Percentiles rank a stretch among this genome's conserved stretches.
These are phyloP conservation scores for Rhizophora apiculata DNA, from an alignment of 345 rosid species.

Conservation along the genomic window DNA sequence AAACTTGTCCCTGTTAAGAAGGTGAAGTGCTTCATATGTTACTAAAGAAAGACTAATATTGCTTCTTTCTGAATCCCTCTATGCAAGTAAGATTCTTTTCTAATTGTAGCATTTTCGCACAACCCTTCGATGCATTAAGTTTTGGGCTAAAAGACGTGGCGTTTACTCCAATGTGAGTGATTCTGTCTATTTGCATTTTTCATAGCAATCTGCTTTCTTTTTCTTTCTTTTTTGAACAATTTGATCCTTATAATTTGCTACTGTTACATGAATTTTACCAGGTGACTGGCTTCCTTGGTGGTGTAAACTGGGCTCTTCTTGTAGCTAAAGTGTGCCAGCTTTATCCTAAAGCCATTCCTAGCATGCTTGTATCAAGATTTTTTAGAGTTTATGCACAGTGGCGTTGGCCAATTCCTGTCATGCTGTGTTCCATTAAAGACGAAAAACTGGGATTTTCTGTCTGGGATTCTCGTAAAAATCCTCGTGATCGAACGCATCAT, in stretches of 20 bases:
- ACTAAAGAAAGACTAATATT: no score
- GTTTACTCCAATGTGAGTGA: conserved; percentile 69
- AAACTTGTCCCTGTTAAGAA: conserved; percentile 24
- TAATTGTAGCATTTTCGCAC: conserved; percentile 55
- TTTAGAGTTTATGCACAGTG: conserved; percentile 66
- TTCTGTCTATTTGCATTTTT: neutral
- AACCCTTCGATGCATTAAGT: conserved; percentile 58
- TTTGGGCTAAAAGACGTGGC: conserved; percentile 74
- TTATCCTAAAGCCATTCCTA: conserved; percentile 74
- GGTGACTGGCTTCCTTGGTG: conserved; percentile 81
- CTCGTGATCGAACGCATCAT: conserved; percentile 56
- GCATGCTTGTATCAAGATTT: conserved; percentile 66
- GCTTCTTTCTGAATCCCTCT: no score
- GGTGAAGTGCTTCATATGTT: conserved; percentile 6
- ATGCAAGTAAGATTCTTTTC: no score
- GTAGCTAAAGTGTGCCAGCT: conserved; percentile 78
- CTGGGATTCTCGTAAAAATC: conserved; percentile 72
- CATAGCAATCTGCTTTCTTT: neutral
- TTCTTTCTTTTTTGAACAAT: conserved; percentile 3
- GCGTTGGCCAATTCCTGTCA: conserved; percentile 87
- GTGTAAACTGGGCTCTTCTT: conserved; percentile 73
- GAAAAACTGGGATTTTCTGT: conserved; percentile 60
- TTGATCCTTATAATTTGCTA: neutral
- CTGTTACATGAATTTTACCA: conserved; percentile 4
- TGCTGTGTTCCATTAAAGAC: conserved; percentile 68